Percentiles rank a stretch among this genome's conserved stretches.
These are phyloP conservation scores for Tetrahymena borealis DNA, from an alignment of 73 alveolate species.

Conservation along the genomic window DNA sequence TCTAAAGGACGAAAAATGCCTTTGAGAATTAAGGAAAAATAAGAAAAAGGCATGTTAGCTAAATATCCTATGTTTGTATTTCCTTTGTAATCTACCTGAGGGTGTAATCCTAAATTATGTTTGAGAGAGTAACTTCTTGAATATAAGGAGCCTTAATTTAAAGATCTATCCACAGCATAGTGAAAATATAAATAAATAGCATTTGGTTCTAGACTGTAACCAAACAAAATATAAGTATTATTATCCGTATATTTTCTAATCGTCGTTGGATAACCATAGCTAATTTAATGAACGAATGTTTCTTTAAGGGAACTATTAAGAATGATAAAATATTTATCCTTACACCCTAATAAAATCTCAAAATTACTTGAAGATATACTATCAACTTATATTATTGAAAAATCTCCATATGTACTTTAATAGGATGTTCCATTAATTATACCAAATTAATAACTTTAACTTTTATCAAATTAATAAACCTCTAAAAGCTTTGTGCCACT, in stretches of 20 bases:
- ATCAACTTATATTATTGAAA: background rate
- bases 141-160: background rate
- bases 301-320: background rate
- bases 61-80: background rate
- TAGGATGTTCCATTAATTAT: background rate
- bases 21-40: background rate
- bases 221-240: background rate
- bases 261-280: background rate
- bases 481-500: background rate
- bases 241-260: background rate
- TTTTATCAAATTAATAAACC: background rate
- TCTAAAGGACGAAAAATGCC: background rate
- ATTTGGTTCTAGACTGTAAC: background rate
- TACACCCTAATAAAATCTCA: background rate
- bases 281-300: background rate
- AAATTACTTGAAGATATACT: background rate
- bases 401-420: background rate
- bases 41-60: background rate
- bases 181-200: background rate
- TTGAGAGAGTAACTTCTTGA: background rate
- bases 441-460: background rate
- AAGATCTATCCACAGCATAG: background rate
- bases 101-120: background rate
- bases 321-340: background rate
- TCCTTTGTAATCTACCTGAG: background rate